A percentile compares a stretch with the other conserved stretches of the same genome.
Evolutionary conservation across 2,329 filamentous ascomycete genomes (phyloP).

Genomic region (Aureobasidium mangrovei): DNA sequence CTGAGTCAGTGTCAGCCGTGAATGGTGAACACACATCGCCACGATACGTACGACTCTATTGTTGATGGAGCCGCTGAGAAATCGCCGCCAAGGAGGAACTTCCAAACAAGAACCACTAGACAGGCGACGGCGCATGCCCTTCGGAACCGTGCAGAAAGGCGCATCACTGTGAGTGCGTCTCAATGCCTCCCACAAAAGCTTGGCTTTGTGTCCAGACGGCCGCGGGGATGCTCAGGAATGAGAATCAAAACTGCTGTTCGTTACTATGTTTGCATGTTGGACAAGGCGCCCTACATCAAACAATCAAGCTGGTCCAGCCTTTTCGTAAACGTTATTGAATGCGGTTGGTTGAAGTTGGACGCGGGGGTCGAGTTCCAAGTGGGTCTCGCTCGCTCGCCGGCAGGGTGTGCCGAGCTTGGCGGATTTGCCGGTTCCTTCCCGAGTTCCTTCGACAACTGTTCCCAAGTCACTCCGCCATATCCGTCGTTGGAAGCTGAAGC

Average conservation of each 20-base stretch:
- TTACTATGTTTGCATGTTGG: background rate
- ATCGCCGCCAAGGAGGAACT: constrained; percentile 9
- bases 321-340: too few relatives aligned
- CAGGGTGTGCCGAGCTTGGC: too few relatives aligned
- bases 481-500: background rate
- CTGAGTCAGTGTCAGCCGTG: constrained; percentile 2
- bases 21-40: background rate
- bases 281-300: background rate
- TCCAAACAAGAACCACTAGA: constrained; percentile 4
- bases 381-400: too few relatives aligned
- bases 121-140: background rate
- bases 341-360: too few relatives aligned
- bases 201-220: background rate
- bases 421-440: too few relatives aligned
- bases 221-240: too few relatives aligned
- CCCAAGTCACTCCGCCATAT: too few relatives aligned
- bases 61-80: constrained; percentile 3
- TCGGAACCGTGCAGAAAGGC: constrained; percentile 6
- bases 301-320: too few relatives aligned
- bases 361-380: too few relatives aligned
- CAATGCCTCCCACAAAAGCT: background rate
- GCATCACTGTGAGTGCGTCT: background rate
- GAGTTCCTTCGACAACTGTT: too few relatives aligned
- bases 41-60: constrained; percentile 6
- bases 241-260: too few relatives aligned